phyloP scores from a whole-genome alignment of 2,329 filamentous ascomycete species.

The Aspergillus intermedius region DNA sequence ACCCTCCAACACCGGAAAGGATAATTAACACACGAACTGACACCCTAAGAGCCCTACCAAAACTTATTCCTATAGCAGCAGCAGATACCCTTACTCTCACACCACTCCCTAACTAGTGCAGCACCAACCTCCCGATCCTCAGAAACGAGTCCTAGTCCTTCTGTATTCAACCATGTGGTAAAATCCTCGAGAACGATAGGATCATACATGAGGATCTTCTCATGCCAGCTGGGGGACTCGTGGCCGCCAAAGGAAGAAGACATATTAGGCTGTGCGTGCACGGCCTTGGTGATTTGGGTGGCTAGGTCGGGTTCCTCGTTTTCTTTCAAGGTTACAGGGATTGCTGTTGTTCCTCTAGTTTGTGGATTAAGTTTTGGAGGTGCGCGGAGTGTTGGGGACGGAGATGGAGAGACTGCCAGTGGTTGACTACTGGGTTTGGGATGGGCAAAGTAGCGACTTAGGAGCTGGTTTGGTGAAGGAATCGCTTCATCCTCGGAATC shows the following conservation, averaged over 20 bases:
- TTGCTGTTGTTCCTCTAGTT: neutral
- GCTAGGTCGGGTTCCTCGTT: conserved; percentile 30
- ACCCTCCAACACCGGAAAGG: neutral
- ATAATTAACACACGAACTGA: conserved; percentile 4
- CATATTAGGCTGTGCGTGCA: conserved; percentile 37
- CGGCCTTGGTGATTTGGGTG: conserved; percentile 41
- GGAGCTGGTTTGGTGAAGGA: conserved; percentile 23
- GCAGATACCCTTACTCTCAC: conserved; percentile 77
- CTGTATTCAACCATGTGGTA: conserved; percentile 71
- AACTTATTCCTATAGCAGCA: conserved; percentile 58
- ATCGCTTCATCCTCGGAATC: conserved; percentile 31
- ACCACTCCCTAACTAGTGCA: conserved; percentile 76
- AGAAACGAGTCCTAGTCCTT: conserved; percentile 56
- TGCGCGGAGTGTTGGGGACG: conserved; percentile 8
- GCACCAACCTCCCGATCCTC: conserved; percentile 60
- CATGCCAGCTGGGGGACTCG: conserved; percentile 63
- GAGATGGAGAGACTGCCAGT: conserved; percentile 7
- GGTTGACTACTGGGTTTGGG: conserved; percentile 3
- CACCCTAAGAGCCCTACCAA: neutral
- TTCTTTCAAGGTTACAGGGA: neutral
- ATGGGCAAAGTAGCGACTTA: conserved; percentile 11
- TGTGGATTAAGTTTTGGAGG: neutral
- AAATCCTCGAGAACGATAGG: conserved; percentile 84
- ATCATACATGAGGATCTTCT: conserved; percentile 91
- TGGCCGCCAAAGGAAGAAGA: conserved; percentile 29